phyloP scores from a whole-genome alignment of 2,329 filamentous ascomycete genomes.

The Karstenula rhodostoma region DNA sequence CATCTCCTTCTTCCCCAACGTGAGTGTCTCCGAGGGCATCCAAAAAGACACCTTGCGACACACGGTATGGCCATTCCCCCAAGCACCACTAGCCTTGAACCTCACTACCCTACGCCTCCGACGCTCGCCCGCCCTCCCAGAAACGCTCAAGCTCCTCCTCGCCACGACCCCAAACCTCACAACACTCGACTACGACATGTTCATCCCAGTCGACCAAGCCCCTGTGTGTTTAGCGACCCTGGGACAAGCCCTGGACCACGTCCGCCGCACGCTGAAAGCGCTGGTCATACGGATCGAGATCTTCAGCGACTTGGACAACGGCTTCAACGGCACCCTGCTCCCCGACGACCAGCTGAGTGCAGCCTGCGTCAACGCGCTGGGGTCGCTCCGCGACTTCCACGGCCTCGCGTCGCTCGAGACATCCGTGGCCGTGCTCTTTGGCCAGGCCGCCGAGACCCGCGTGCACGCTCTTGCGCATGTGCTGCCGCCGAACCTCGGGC shows the following conservation, averaged over 20 bases:
- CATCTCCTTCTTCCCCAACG: slow-evolving; percentile 3
- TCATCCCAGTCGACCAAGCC: neutral
- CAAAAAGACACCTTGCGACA: neutral
- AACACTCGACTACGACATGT: slow-evolving; percentile 5
- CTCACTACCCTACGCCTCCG: neutral
- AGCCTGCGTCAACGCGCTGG: neutral
- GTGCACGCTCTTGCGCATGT: slow-evolving; percentile 48
- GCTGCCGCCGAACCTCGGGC: slow-evolving; percentile 14
- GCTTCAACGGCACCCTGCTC: neutral
- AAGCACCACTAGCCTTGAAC: neutral
- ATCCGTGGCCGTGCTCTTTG: slow-evolving; percentile 40
- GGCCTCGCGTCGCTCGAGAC: slow-evolving; percentile 3
- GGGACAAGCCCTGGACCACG: neutral
- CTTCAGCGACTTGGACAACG: neutral
- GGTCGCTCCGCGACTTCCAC: neutral
- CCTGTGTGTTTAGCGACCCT: neutral
- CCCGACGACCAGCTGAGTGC: neutral
- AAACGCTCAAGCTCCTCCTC: slow-evolving; percentile 2
- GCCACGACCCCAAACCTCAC: neutral
- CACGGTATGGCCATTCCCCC: slow-evolving; percentile 8
- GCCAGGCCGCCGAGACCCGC: slow-evolving; percentile 25
- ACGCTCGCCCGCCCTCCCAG: slow-evolving; percentile 5
- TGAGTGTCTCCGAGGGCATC: neutral
- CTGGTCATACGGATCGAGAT: neutral
- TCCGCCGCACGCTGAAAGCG: neutral